Evolutionary conservation across 2,329 filamentous ascomycete species (phyloP).

Genomic region (Trichoderma sp.): DNA sequence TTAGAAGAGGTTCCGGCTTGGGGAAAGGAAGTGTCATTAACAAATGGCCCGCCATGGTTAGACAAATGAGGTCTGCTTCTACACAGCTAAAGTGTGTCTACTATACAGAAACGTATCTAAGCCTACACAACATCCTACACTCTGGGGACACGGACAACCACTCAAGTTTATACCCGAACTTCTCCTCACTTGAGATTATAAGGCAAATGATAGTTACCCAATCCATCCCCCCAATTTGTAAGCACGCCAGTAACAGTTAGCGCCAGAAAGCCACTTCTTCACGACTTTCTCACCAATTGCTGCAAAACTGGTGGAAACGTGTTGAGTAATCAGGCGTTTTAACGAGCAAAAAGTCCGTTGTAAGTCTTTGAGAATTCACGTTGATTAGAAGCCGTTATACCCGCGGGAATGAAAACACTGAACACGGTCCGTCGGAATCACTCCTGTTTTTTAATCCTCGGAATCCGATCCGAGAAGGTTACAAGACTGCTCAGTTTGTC

Average conservation of each 20-base stretch:
- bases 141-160: background rate
- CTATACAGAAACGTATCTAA: background rate
- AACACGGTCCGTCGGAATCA: too few species aligned
- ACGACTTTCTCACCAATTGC: background rate
- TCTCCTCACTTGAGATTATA: background rate
- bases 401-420: background rate
- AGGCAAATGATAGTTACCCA: background rate
- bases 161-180: background rate
- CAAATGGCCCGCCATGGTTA: background rate
- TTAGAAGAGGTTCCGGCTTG: background rate
- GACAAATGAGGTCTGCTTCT: background rate
- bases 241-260: background rate
- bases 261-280: background rate
- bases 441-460: background rate
- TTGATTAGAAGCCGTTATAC: background rate
- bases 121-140: background rate
- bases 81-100: background rate
- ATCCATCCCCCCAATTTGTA: background rate
- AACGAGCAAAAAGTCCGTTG: background rate
- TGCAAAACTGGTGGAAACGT: background rate
- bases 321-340: conserved; percentile 9
- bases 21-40: conserved; percentile 6
- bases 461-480: background rate
- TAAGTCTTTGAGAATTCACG: background rate
- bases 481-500: background rate